phyloP scores from a whole-genome alignment of 371 early-diverging fungal species.

The Encephalitozoon cuniculi region DNA sequence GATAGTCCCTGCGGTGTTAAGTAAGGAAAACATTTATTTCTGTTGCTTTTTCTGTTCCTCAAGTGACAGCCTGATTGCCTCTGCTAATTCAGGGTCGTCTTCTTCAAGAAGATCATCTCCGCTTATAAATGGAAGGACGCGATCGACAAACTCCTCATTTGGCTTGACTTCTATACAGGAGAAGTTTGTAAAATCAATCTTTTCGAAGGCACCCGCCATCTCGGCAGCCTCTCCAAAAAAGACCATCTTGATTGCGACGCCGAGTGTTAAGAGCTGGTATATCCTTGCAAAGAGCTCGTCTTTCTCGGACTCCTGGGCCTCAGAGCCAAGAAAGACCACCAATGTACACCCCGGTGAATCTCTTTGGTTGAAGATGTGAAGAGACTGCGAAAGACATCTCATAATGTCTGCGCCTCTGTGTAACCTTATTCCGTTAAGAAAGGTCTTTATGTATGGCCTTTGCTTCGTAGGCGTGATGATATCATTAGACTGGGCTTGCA shows the following conservation, averaged over 20 bases:
- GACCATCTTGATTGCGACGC: conserved; percentile 80
- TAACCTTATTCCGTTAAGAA: conserved; percentile 29
- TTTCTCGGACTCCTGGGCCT: conserved; percentile 68
- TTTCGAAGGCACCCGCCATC: conserved; percentile 64
- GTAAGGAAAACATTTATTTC: background rate
- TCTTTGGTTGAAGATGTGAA: conserved; percentile 64
- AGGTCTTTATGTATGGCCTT: conserved; percentile 29
- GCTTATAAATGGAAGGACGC: conserved; percentile 1
- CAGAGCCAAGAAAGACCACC: conserved; percentile 82
- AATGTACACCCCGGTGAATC: conserved; percentile 83
- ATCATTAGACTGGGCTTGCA: conserved; percentile 54
- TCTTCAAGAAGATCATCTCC: conserved; percentile 8
- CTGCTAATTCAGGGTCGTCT: conserved; percentile 51
- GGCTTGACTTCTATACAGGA: conserved; percentile 1
- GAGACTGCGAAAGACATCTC: conserved; percentile 15
- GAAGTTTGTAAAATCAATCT: conserved; percentile 27
- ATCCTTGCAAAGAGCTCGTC: conserved; percentile 72
- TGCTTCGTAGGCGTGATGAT: conserved; percentile 53
- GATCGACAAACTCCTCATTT: conserved; percentile 29
- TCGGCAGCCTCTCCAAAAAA: conserved; percentile 85
- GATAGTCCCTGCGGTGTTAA: background rate
- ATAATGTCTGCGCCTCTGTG: conserved; percentile 8
- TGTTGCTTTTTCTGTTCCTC: conserved; percentile 26
- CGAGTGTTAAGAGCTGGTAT: conserved; percentile 89
- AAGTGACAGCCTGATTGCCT: conserved; percentile 45